These are phyloP conservation scores for Senna siamea DNA, from an alignment of 306 rosid species.

Conservation along the genomic window DNA sequence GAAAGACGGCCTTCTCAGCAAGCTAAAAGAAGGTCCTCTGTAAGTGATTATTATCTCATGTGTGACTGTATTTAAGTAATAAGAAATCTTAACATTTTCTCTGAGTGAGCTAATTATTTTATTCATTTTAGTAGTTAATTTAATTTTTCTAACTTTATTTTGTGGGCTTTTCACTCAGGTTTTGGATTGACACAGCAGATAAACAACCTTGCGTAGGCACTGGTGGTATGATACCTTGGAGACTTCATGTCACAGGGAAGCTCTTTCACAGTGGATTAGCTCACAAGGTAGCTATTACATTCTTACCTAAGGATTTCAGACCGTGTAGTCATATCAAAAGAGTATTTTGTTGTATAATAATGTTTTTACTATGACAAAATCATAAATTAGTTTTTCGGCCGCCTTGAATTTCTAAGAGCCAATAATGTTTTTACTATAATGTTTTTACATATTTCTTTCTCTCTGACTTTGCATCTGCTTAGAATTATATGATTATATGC, in stretches of 20 bases:
- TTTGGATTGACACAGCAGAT: slow-evolving; percentile 92
- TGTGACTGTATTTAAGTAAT: background rate
- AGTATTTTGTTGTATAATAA: background rate
- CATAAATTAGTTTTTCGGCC: background rate
- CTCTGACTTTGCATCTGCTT: background rate
- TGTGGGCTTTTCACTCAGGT: slow-evolving; percentile 52
- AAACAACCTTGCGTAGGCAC: slow-evolving; percentile 95
- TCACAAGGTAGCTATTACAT: slow-evolving; percentile 61
- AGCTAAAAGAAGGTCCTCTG: slow-evolving; percentile 85
- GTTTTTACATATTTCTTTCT: background rate
- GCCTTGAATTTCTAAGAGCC: background rate
- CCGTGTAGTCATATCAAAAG: background rate
- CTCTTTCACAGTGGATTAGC: slow-evolving; percentile 95
- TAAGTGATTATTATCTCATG: slow-evolving; percentile 48
- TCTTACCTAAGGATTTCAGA: slow-evolving; percentile 5
- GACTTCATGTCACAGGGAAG: slow-evolving; percentile 75
- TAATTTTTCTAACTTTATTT: slow-evolving; percentile 24
- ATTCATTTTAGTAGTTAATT: background rate
- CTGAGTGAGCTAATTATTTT: slow-evolving; percentile 5
- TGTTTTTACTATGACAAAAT: slow-evolving; percentile 2
- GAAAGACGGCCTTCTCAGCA: slow-evolving; percentile 71
- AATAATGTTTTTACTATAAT: background rate
- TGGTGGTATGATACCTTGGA: slow-evolving; percentile 96
- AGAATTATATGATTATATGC: background rate
- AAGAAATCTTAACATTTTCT: background rate